Evolutionary conservation across 2,329 filamentous ascomycete genomes (phyloP), one percentile per base, ranked within the genome.

Genomic region (Magnaporthiopsis poae): DNA sequence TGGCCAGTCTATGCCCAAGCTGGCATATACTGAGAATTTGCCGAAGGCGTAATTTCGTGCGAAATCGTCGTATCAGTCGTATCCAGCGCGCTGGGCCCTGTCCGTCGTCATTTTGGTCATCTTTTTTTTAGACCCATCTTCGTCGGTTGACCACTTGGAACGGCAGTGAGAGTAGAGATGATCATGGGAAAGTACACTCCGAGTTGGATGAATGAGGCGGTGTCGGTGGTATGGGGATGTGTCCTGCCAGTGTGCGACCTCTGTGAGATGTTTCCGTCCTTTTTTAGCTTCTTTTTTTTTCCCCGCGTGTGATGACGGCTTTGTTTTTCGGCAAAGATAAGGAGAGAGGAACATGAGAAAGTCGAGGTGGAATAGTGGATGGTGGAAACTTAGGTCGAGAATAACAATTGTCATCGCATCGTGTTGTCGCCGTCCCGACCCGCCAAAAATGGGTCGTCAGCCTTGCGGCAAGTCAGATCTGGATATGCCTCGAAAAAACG

Each of bases 381-480:
- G 39, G 39, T 52, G 2, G 39, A 52, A 52, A 8, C 39, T 52
- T 21, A n/a, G 66, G 69, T 67, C 68, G 65, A 66, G n/a, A 67
- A 39, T 67, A 60, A 60, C 63, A 67, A 33, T 68, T 64, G 59
- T 67, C 68, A 60, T 67, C 66, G 46, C 69, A 60, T 65, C 66
- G 46, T 56, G 46, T 21, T 56, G 46, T 25, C 46, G 46, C 39
- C 35, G 61, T 68, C 72, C 74, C 68, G 65, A 60, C 68, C 77
- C 77, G 78, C 78, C 76, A 76, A 79, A 79, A 78, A 77, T 63
- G 35, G 35, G 35, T 46, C 78, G 77, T 78, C 76, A 84, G 84
- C 84, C 83, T 87, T 80, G 84, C 83, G 83, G 84, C 83, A 84
- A 83, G 80, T 81, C 80, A 85, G 80, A 84, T 86, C 84, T 86